Percentiles rank a stretch among this genome's conserved stretches.
phyloP scores from a whole-genome alignment of 768 basidiomycete genomes.

The Amanita jacksonii region DNA sequence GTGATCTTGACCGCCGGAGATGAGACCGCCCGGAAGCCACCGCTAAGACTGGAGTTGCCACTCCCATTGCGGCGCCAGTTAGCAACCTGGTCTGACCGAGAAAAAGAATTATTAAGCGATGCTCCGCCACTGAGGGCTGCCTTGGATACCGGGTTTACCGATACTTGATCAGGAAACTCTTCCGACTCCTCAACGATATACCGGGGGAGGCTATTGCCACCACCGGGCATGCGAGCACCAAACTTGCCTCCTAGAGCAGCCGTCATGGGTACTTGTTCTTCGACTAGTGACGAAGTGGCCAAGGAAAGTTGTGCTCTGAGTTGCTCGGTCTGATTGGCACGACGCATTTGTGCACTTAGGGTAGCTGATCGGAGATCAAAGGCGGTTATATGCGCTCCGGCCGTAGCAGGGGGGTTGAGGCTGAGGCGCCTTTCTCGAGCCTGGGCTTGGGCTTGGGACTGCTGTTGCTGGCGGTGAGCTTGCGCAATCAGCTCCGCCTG shows the following conservation, averaged over 20 bases:
- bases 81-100: conserved; percentile 70
- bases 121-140: conserved; percentile 68
- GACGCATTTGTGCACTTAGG: conserved; percentile 51
- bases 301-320: conserved; percentile 52
- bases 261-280: conserved; percentile 72
- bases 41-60: conserved; percentile 61
- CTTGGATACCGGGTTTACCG: conserved; percentile 44
- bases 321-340: conserved; percentile 60
- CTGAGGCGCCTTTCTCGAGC: conserved; percentile 39
- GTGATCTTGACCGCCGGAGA: conserved; percentile 66
- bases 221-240: conserved; percentile 50
- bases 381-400: conserved; percentile 53
- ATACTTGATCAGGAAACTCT: not conserved
- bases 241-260: conserved; percentile 71
- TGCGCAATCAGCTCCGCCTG: conserved; percentile 64
- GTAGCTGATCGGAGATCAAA: conserved; percentile 58
- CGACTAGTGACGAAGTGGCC: conserved; percentile 19
- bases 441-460: conserved; percentile 27
- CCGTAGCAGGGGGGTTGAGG: conserved; percentile 53
- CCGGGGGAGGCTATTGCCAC: conserved; percentile 25
- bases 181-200: conserved; percentile 29
- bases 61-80: conserved; percentile 78
- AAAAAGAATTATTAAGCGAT: conserved; percentile 52
- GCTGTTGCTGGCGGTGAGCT: conserved; percentile 41
- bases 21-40: conserved; percentile 46